phyloP scores from a whole-genome alignment of 306 rosid genomes.

The Rosa lucieae region DNA sequence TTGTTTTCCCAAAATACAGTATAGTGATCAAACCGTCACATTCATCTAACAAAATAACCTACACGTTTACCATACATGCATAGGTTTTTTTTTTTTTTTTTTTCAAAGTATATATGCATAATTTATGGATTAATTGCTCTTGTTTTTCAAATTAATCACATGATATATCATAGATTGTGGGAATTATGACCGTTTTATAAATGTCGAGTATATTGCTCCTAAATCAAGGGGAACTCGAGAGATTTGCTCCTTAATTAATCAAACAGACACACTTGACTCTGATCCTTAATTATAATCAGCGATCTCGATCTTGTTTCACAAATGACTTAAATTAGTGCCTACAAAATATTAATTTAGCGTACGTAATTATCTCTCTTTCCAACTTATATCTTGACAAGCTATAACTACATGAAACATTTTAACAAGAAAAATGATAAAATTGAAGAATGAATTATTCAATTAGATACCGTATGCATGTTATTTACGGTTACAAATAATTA shows the following conservation, averaged over 20 bases:
- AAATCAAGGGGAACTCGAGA: not conserved
- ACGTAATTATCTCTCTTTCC: not conserved
- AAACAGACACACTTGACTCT: not conserved
- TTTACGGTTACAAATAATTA: too few species aligned
- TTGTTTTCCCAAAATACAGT: not conserved
- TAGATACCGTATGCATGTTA: too few species aligned
- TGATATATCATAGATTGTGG: not conserved
- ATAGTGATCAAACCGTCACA: too few species aligned
- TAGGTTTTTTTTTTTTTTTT: too few species aligned
- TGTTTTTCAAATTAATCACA: not conserved
- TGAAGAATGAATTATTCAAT: too few species aligned
- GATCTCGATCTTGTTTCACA: too few species aligned
- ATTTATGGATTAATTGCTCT: not conserved
- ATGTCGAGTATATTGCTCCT: not conserved
- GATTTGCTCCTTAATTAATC: not conserved
- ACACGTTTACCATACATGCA: not conserved
- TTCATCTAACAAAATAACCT: not conserved
- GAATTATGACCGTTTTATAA: not conserved
- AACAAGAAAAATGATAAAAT: too few species aligned
- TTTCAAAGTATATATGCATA: too few species aligned
- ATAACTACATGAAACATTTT: not conserved
- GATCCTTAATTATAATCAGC: not conserved
- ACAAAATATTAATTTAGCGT: too few species aligned
- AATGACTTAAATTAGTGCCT: too few species aligned
- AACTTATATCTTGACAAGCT: too few species aligned